Evolutionary conservation across 805 yeast genomes (phyloP).

Genomic region (Barnettozyma siamensis): DNA sequence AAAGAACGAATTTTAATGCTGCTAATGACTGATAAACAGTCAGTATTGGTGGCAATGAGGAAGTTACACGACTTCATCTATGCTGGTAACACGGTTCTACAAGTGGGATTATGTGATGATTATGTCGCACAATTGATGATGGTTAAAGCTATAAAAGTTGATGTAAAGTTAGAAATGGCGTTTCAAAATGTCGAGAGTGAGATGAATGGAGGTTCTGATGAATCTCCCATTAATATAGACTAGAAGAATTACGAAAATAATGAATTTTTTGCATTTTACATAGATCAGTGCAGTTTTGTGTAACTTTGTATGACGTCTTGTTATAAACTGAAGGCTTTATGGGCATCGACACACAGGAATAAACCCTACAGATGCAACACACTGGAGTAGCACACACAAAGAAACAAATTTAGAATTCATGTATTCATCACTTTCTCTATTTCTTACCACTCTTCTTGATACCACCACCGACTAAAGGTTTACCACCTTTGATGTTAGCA

Average conservation of each 20-base stretch:
- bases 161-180: background rate
- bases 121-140: conserved; percentile 5
- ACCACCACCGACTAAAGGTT: conserved; percentile 91
- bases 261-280: too few relatives aligned
- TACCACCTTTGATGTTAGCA: conserved; percentile 80
- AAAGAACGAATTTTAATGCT: background rate
- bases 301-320: too few relatives aligned
- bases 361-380: too few relatives aligned
- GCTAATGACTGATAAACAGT: background rate
- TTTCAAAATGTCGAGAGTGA: background rate
- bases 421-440: conserved; percentile 22
- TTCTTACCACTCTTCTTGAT: conserved; percentile 83
- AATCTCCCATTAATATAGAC: too few relatives aligned
- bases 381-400: too few relatives aligned
- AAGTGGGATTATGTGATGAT: conserved; percentile 9
- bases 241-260: too few relatives aligned
- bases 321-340: too few relatives aligned
- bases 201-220: background rate
- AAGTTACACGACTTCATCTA: conserved; percentile 9
- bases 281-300: too few relatives aligned
- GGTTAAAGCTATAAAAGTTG: background rate
- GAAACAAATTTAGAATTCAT: too few relatives aligned
- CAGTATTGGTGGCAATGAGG: conserved; percentile 1
- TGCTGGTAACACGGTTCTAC: background rate
- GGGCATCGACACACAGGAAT: too few relatives aligned